Conservation (phyloP, 2,329 filamentous ascomycete genomes). For the Penicillium sp. region DNA sequence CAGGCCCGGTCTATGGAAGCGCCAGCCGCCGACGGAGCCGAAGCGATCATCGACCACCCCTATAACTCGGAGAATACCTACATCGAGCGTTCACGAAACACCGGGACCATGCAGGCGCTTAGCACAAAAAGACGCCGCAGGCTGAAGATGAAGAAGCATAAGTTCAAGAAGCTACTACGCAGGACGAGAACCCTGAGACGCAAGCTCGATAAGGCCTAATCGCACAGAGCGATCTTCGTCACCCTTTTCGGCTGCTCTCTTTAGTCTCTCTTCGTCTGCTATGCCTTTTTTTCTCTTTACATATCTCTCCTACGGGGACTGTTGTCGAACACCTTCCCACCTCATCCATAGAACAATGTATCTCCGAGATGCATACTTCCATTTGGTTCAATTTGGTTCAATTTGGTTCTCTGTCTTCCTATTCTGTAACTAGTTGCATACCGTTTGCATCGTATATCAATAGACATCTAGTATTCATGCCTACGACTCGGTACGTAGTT, state of each 20-base stretch:
- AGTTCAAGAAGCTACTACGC: slow-evolving; percentile 99
- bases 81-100: slow-evolving; percentile 69
- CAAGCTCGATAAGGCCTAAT: slow-evolving; percentile 71
- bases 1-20: slow-evolving; percentile 45
- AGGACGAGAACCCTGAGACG: slow-evolving; percentile 85
- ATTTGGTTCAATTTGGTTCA: background rate
- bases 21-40: slow-evolving; percentile 34
- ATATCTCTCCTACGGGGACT: background rate
- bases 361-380: background rate
- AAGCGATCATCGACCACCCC: slow-evolving; percentile 62
- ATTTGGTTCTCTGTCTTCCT: background rate
- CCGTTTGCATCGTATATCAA: slow-evolving; percentile 7
- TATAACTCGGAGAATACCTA: slow-evolving; percentile 54
- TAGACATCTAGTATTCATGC: background rate
- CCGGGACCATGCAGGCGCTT: slow-evolving; percentile 73
- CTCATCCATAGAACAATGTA: background rate
- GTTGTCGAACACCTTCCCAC: background rate
- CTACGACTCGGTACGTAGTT: background rate
- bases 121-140: slow-evolving; percentile 91
- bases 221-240: slow-evolving; percentile 2
- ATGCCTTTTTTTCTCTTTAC: slow-evolving; percentile 12
- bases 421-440: background rate
- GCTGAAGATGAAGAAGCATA: slow-evolving; percentile 99
- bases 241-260: slow-evolving; percentile 17
- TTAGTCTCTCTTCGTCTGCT: slow-evolving; percentile 15